These are phyloP conservation scores for Alternaria brassicae DNA, from an alignment of 2,329 filamentous ascomycete species.

Conservation along the genomic window DNA sequence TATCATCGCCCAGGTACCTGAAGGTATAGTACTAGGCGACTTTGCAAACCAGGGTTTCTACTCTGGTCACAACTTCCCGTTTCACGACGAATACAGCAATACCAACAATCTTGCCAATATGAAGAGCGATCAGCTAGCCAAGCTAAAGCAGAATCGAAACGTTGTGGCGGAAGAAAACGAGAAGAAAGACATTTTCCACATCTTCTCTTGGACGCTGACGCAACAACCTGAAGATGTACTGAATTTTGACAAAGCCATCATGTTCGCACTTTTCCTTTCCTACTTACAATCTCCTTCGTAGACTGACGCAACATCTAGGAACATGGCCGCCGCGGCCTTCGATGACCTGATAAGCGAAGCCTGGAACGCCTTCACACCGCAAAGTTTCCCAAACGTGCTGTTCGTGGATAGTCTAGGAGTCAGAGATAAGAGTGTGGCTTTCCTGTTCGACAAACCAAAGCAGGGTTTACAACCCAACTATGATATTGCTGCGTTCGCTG, in stretches of 20 bases:
- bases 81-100: conserved; percentile 48
- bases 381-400: conserved; percentile 47
- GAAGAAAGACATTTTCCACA: conserved; percentile 45
- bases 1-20: conserved; percentile 44
- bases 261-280: conserved; percentile 11
- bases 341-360: conserved; percentile 43
- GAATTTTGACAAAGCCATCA: conserved; percentile 43
- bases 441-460: conserved; percentile 40
- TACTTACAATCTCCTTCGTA: background rate
- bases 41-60: conserved; percentile 49
- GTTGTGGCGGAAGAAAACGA: conserved; percentile 27
- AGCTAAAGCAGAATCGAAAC: conserved; percentile 43
- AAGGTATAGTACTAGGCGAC: conserved; percentile 36
- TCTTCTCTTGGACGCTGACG: conserved; percentile 49
- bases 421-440: conserved; percentile 40
- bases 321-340: conserved; percentile 39
- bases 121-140: conserved; percentile 49
- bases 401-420: conserved; percentile 46
- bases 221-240: conserved; percentile 45
- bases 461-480: conserved; percentile 27
- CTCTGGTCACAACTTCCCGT: conserved; percentile 41
- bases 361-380: conserved; percentile 44
- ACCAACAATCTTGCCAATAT: conserved; percentile 43
- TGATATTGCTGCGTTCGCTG: conserved; percentile 44
- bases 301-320: conserved; percentile 12